Base-by-base conservation (phyloP, 306 rosid genomes). In the Lagenaria siceraria region DNA sequence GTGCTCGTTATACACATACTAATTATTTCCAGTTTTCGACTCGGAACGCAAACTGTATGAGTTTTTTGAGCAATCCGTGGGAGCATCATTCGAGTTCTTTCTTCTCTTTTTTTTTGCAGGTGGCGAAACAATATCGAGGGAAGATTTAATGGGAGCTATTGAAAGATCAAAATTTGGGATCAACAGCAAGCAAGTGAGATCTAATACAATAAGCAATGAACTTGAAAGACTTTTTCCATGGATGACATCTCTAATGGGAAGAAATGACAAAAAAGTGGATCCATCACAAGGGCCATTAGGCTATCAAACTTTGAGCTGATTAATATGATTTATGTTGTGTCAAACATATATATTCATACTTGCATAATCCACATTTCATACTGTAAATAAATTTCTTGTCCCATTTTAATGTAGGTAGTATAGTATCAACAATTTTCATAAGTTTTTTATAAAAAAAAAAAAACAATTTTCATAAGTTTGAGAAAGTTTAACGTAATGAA, bases 91-190 rank as follows among this genome's bases (percentile, higher is more conserved):
- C 19, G 14, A 40, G 74, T 38, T 68, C 55, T 22, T 14, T 70
- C n/a, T 70, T 43, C 24, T 46, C 19, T 7, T 24, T 35, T 7
- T 24, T 35, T 75, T 35, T 78, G 76, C 86, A 93, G 98, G 96
- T 64, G 86, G 90, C 82, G 93, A 94, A 80, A 85, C 64, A 46
- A 94, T 94, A 74, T 85, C 84, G 66, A 90, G 97, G 82, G 98
- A 89, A 81, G 97, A 92, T 78, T 82, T 92, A 82, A 90, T 92
- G 96, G 96, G 89, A 87, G 98, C 98, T 11, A 86, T 92, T 60
- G 97, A 92, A 84, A 92, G 98, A 86, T 97, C 98, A 40, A 92
- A 90, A 81, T 94, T 86, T 75, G 97, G 96, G 42, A 92, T 94
- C 76, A 90, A 83, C 80, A 89, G 84, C 81, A 92, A 83, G 83